These are phyloP conservation scores for Phoenix roebelenii DNA, from an alignment of 176 grass and related monocot species.

Conservation along the genomic window DNA sequence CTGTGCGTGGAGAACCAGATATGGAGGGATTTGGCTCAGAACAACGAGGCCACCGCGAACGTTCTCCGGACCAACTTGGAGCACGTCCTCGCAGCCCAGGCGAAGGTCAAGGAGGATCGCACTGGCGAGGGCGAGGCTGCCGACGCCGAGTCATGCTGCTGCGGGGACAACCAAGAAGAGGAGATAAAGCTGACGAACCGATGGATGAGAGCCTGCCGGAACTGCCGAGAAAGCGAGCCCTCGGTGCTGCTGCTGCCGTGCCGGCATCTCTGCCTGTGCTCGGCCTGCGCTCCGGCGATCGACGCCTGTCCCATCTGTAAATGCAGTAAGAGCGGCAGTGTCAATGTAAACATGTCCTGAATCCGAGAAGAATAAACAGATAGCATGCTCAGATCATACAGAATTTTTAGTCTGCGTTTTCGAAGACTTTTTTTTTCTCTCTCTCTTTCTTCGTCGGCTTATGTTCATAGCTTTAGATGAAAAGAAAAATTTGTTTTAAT, in stretches of 20 bases:
- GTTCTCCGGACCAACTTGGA: conserved; percentile 46
- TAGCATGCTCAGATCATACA: no score
- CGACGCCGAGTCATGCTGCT: conserved; percentile 67
- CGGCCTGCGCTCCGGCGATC: conserved; percentile 35
- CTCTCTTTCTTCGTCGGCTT: no score
- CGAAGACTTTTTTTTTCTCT: no score
- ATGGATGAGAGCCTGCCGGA: conserved; percentile 20
- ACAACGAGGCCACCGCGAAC: conserved; percentile 38
- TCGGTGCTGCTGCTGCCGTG: conserved; percentile 69
- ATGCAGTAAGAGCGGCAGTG: conserved; percentile 35
- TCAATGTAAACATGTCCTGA: conserved; percentile 71
- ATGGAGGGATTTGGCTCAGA: conserved; percentile 61
- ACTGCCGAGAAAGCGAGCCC: conserved; percentile 33
- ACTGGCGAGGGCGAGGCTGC: neutral
- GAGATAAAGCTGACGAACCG: no score
- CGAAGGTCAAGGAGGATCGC: neutral
- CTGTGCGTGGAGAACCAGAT: conserved; percentile 45
- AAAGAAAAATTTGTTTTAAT: no score
- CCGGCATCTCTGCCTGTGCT: conserved; percentile 63
- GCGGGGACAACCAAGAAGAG: conserved; percentile 25
- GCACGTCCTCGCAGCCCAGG: conserved; percentile 29
- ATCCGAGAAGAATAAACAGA: neutral
- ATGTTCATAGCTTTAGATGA: no score
- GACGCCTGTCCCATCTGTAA: conserved; percentile 54
- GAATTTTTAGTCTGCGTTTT: no score